Conservation (phyloP, 2,329 filamentous ascomycete genomes). For the Trichoderma simmonsii region DNA sequence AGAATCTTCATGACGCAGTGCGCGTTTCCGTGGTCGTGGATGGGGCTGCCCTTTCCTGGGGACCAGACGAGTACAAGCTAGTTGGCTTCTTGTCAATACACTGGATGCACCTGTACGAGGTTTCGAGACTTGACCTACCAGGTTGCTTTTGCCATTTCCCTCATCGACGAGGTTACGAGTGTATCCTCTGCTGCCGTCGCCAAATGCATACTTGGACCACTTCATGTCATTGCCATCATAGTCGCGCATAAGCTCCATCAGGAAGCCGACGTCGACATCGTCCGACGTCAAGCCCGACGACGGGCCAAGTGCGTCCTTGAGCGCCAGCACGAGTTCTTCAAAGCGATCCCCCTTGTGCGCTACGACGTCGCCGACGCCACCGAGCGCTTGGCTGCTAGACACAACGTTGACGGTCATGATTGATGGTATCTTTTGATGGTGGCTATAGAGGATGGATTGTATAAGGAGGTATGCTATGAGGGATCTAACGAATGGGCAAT, state of each 20-base stretch:
- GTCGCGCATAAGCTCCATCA: conserved; percentile 68
- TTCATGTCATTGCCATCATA: conserved; percentile 68
- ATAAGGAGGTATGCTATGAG: conserved; percentile 9
- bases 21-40: conserved; percentile 85
- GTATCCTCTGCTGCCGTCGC: conserved; percentile 68
- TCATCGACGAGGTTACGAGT: conserved; percentile 88
- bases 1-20: conserved; percentile 93
- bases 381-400: conserved; percentile 26
- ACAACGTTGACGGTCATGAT: conserved; percentile 37
- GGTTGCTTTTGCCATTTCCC: conserved; percentile 75
- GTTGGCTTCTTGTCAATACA: conserved; percentile 22
- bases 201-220: conserved; percentile 73
- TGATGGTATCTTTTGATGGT: conserved; percentile 22
- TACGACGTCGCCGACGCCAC: conserved; percentile 23
- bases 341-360: conserved; percentile 46
- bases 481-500: neutral
- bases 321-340: conserved; percentile 66
- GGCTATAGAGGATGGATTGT: neutral
- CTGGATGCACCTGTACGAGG: neutral
- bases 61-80: conserved; percentile 88
- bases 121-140: conserved; percentile 47
- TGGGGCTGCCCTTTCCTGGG: conserved; percentile 75
- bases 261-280: conserved; percentile 71
- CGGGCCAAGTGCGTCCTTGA: conserved; percentile 72
- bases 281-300: conserved; percentile 78